Percentiles rank a stretch among this genome's conserved stretches.
phyloP scores from a whole-genome alignment of 768 basidiomycete genomes.

The Baorangia bicolor region DNA sequence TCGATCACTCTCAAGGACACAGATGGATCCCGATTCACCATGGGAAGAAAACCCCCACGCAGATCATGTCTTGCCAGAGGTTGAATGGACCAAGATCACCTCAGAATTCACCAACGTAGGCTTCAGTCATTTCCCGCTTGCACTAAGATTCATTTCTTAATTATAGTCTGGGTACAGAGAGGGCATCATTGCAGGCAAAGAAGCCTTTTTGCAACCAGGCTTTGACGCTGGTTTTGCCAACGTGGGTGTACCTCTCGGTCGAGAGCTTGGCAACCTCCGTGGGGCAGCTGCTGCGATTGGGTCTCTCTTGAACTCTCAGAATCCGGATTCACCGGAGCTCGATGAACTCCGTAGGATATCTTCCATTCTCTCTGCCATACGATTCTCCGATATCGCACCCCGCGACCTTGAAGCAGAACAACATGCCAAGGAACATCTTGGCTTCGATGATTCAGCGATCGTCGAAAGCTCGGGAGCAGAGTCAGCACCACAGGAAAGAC shows the following conservation, averaged over 20 bases:
- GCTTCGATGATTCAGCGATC: slow-evolving; percentile 29
- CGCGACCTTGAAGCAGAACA: slow-evolving; percentile 74
- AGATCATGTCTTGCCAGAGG: slow-evolving; percentile 38
- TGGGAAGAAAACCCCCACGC: slow-evolving; percentile 54
- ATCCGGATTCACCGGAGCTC: slow-evolving; percentile 15
- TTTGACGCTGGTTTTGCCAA: slow-evolving; percentile 84
- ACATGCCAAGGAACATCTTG: slow-evolving; percentile 70
- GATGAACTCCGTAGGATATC: slow-evolving; percentile 55
- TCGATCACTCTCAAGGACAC: neutral
- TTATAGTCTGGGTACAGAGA: slow-evolving; percentile 90
- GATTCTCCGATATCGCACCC: slow-evolving; percentile 71
- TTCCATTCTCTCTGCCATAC: slow-evolving; percentile 53
- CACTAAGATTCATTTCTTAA: neutral
- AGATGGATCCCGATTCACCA: slow-evolving; percentile 44
- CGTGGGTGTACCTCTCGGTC: slow-evolving; percentile 71
- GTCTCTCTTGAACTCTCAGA: slow-evolving; percentile 46
- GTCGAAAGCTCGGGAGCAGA: slow-evolving; percentile 32
- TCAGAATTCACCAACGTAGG: slow-evolving; percentile 70
- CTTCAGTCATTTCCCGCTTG: neutral
- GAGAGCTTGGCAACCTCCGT: slow-evolving; percentile 73
- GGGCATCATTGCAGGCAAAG: slow-evolving; percentile 91
- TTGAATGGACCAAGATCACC: slow-evolving; percentile 69
- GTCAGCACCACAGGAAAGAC: slow-evolving; percentile 21
- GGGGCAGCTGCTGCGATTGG: slow-evolving; percentile 68
- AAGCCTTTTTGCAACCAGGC: slow-evolving; percentile 80